Base-by-base conservation (phyloP, 1,284 basidiomycete genomes). In the Cryptococcus wingfieldii region DNA sequence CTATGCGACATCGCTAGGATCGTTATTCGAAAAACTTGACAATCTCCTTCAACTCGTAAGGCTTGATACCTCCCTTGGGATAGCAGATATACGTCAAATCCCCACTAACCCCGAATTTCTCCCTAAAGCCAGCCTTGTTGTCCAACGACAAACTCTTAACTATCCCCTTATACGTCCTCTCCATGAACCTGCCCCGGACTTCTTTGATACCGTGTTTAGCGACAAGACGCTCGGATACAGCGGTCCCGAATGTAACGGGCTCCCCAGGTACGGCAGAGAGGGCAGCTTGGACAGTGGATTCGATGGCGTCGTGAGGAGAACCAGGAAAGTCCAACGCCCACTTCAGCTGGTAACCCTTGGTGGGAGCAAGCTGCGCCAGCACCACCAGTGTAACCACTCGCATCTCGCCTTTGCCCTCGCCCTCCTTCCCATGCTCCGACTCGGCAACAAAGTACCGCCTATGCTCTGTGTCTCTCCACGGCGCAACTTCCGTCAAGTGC, bases 311-410 rank as follows among this genome's bases (percentile, higher is more conserved):
- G 34, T 76, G 72, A n/a, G 81, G 80, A 7, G 81, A 80, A 34
- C 75, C 77, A 9, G 82, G 81, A 75, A 83, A 84, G 63, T 81
- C 81, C 42, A 83, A 75, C 3, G 81, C 79, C 80, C 81, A 84
- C 68, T 84, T 84, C 70, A 83, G 80, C 67, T 84, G 83, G 69
- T 78, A 80, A 5, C 82, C 83, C 55, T 81, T 74, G 54, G 74
- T 67, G 4, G 80, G 76, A 5, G 82, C 74, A 14, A 84, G 77
- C 68, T 83, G 81, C 9, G 82, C 80, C 5, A 84, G 70, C 25
- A 83, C 82, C 51, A 84, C 80, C 55, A 84, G 68, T 1, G 78
- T 79, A 14, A 53, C 46, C n/a, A 59, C 46, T 19, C 27, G 31
- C 13, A 39, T 37, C 50, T 51, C 39, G n/a, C 38, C 53, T n/a